Percentiles rank a stretch among this genome's conserved stretches.
These are phyloP conservation scores for Triticum timopheevii DNA, from an alignment of 176 grass and related monocot genomes.

Conservation along the genomic window DNA sequence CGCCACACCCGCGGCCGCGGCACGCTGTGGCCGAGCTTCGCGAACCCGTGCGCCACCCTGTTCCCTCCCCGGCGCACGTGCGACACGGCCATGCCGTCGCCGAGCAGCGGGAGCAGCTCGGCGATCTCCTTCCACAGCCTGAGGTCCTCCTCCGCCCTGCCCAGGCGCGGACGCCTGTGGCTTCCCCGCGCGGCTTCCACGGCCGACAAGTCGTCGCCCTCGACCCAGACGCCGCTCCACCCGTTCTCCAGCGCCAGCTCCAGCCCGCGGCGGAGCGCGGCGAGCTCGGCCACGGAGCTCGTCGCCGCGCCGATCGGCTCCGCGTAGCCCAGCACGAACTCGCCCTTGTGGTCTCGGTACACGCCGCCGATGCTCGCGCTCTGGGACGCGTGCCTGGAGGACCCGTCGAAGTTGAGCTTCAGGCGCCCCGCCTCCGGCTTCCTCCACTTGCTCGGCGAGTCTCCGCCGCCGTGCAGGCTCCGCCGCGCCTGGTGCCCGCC, in stretches of 20 bases:
- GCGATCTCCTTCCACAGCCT: constrained; percentile 47
- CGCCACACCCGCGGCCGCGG: constrained; percentile 42
- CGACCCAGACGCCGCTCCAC: constrained; percentile 52
- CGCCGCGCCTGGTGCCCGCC: background rate
- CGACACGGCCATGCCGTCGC: constrained; percentile 43
- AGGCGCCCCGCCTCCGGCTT: constrained; percentile 58
- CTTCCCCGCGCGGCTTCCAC: constrained; percentile 31
- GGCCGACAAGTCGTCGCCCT: constrained; percentile 59
- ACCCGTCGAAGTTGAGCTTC: constrained; percentile 91
- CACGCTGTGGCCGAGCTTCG: constrained; percentile 44
- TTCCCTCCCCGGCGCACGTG: constrained; percentile 67
- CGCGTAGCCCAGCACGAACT: constrained; percentile 71
- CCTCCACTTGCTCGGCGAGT: constrained; percentile 37
- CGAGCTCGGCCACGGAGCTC: constrained; percentile 73
- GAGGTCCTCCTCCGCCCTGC: constrained; percentile 35
- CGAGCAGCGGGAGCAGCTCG: constrained; percentile 38
- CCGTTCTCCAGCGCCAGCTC: constrained; percentile 67
- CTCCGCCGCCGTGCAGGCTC: background rate
- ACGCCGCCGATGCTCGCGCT: constrained; percentile 85
- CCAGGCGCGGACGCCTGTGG: background rate
- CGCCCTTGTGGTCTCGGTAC: constrained; percentile 68
- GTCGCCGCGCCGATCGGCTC: constrained; percentile 63
- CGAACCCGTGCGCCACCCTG: constrained; percentile 61
- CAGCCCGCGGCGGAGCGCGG: constrained; percentile 63
- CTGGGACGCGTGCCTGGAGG: constrained; percentile 34